These are phyloP conservation scores for Xylaria intraflava DNA, from an alignment of 495 filamentous ascomycete species.

Conservation along the genomic window DNA sequence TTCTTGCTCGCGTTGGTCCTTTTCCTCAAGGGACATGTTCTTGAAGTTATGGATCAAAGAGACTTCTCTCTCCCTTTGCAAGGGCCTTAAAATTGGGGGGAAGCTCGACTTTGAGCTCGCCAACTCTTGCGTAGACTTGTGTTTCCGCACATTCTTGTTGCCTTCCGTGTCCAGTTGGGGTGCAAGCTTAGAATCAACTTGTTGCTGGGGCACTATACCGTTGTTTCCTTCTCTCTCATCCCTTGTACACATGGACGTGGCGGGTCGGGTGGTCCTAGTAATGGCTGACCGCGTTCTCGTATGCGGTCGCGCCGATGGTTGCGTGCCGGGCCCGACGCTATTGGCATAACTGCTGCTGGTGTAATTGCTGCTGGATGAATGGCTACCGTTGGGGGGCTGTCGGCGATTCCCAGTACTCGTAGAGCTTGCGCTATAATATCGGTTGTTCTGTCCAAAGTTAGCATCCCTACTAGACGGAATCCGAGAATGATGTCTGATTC, in stretches of 20 bases:
- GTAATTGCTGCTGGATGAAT: conserved; percentile 49
- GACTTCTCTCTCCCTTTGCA: conserved; percentile 21
- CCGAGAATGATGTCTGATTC: background rate
- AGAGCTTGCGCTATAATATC: background rate
- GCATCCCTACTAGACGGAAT: background rate
- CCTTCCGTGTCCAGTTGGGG: conserved; percentile 10
- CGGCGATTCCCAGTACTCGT: conserved; percentile 32
- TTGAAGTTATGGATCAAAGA: conserved; percentile 21
- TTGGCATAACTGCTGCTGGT: conserved; percentile 52
- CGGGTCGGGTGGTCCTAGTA: conserved; percentile 45
- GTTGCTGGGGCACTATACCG: conserved; percentile 52
- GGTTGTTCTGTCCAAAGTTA: conserved; percentile 1
- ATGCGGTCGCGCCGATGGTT: conserved; percentile 39
- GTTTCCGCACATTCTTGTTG: conserved; percentile 21
- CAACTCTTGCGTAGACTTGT: conserved; percentile 25
- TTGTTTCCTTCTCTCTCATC: conserved; percentile 44
- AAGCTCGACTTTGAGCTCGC: conserved; percentile 7
- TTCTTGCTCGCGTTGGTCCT: conserved; percentile 8
- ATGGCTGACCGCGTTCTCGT: conserved; percentile 39
- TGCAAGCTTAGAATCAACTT: conserved; percentile 24
- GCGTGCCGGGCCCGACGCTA: conserved; percentile 49
- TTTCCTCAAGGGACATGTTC: conserved; percentile 27
- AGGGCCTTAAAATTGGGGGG: no score
- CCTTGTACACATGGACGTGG: conserved; percentile 53
- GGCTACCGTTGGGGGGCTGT: conserved; percentile 38